Conservation (phyloP, 2,329 filamentous ascomycete species). For the Penicillium sp. region DNA sequence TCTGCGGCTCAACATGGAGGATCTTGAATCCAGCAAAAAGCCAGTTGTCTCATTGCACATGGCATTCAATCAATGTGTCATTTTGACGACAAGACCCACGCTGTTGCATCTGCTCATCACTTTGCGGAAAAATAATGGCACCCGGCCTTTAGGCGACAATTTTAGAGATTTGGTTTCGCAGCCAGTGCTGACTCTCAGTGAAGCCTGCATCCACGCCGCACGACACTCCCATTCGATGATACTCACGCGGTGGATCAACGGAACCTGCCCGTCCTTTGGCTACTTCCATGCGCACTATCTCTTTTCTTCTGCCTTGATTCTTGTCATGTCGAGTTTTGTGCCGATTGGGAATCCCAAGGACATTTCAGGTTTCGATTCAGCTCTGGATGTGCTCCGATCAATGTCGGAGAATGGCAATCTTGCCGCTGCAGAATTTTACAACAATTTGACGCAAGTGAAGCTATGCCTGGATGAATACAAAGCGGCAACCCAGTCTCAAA, state of each 20-base stretch:
- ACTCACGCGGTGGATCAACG: constrained; percentile 35
- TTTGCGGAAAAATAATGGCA: constrained; percentile 20
- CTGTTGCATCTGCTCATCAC: constrained; percentile 36
- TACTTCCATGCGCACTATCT: constrained; percentile 39
- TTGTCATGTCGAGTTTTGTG: constrained; percentile 34
- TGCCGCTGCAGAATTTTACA: constrained; percentile 30
- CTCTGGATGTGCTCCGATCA: constrained; percentile 26
- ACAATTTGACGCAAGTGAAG: constrained; percentile 31
- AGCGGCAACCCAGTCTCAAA: constrained; percentile 1
- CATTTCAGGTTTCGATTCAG: constrained; percentile 28
- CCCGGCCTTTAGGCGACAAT: constrained; percentile 1
- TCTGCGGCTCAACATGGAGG: constrained; percentile 28
- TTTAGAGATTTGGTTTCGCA: constrained; percentile 28
- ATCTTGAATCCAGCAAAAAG: constrained; percentile 30
- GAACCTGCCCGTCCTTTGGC: constrained; percentile 34
- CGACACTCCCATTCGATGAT: constrained; percentile 35
- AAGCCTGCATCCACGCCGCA: constrained; percentile 36
- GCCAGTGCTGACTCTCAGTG: constrained; percentile 32
- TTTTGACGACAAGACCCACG: constrained; percentile 35
- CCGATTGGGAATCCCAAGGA: constrained; percentile 28
- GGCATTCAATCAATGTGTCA: constrained; percentile 38
- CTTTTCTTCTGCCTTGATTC: constrained; percentile 34
- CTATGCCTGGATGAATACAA: constrained; percentile 23
- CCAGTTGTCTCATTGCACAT: constrained; percentile 32
- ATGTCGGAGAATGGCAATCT: constrained; percentile 35